phyloP scores from a whole-genome alignment of 495 filamentous ascomycete species.

The Bryoglossum gracile region DNA sequence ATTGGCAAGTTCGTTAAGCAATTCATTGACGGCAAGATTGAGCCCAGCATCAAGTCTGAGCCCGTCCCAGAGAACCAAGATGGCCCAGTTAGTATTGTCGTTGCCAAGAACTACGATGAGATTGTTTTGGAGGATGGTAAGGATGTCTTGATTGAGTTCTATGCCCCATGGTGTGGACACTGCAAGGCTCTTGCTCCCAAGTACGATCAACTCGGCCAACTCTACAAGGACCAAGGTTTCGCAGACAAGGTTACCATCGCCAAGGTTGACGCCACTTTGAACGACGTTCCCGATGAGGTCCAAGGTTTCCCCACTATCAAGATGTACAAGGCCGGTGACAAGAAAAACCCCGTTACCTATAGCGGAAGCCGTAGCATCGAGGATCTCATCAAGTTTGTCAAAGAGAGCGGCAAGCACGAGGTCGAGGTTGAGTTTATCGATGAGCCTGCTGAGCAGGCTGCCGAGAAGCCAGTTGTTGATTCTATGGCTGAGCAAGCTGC shows the following conservation, averaged over 20 bases:
- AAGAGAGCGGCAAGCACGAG: constrained; percentile 89
- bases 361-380: constrained; percentile 83
- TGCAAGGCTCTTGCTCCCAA: constrained; percentile 92
- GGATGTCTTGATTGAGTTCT: constrained; percentile 98
- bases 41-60: constrained; percentile 97
- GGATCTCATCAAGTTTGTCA: constrained; percentile 88
- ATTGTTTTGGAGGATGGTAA: constrained; percentile 89
- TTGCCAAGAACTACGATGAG: constrained; percentile 91
- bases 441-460: constrained; percentile 38
- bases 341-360: constrained; percentile 81
- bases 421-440: constrained; percentile 54
- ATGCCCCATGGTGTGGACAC: constrained; percentile 98
- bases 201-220: constrained; percentile 80
- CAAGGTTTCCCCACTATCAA: constrained; percentile 99
- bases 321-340: constrained; percentile 86
- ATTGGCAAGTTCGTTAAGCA: constrained; percentile 82
- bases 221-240: constrained; percentile 68
- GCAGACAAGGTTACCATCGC: constrained; percentile 83
- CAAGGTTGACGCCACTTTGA: constrained; percentile 95
- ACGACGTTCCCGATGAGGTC: constrained; percentile 96
- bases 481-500: constrained; percentile 43
- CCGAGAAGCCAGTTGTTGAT: constrained; percentile 42
- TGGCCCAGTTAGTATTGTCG: constrained; percentile 78
- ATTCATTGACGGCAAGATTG: constrained; percentile 80
- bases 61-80: constrained; percentile 94